These are phyloP conservation scores for Saturnispora galanensis DNA, from an alignment of 805 yeast genomes.

Conservation along the genomic window DNA sequence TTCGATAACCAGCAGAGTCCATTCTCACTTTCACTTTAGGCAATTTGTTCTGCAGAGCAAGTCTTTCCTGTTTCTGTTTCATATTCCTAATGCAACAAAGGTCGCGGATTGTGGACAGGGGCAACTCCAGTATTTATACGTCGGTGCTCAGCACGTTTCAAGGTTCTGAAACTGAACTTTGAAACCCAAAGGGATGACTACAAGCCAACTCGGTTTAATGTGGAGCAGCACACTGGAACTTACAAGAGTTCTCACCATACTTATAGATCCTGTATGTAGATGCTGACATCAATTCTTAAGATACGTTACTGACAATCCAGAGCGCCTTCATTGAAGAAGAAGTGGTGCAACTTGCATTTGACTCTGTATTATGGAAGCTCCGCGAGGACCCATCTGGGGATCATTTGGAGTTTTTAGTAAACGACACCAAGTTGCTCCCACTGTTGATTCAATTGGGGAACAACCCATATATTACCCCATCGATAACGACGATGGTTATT, in stretches of 20 bases:
- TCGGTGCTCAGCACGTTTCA: not conserved
- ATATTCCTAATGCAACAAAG: not conserved
- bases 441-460: not conserved
- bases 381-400: slow-evolving; percentile 5
- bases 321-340: slow-evolving; percentile 3
- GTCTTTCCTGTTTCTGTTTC: not conserved
- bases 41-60: not conserved
- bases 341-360: slow-evolving; percentile 1
- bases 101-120: not conserved
- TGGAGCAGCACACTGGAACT: not conserved
- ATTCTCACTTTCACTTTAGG: not conserved
- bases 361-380: slow-evolving; percentile 4
- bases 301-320: slow-evolving; percentile 1
- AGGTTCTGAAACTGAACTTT: not conserved
- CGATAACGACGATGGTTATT: slow-evolving; percentile 1
- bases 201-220: not conserved
- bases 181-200: no score
- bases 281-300: not conserved
- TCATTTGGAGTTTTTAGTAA: not conserved
- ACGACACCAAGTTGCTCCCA: not conserved
- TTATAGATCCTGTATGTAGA: not conserved
- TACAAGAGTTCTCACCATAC: not conserved
- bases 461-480: not conserved
- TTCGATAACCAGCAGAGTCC: slow-evolving; percentile 29
- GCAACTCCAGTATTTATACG: not conserved